A percentile compares a stretch with the other conserved stretches of the same genome.
Evolutionary conservation across 2,329 filamentous ascomycete genomes (phyloP).

Genomic region (Geosmithia morbida): DNA sequence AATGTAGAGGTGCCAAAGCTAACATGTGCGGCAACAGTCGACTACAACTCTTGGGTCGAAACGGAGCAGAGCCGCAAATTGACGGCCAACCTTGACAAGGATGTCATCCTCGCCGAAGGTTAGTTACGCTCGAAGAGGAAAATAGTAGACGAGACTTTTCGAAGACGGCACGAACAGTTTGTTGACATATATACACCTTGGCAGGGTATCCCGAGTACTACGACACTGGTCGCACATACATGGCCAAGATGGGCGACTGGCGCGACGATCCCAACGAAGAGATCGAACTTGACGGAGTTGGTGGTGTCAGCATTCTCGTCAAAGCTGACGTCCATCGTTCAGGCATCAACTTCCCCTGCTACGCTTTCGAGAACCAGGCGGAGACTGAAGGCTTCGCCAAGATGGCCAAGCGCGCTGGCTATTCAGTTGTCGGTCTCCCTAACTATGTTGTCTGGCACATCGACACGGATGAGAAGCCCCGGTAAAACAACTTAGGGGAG

Average conservation of each 20-base stretch:
- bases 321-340: constrained; percentile 96
- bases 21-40: constrained; percentile 40
- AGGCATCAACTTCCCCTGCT: constrained; percentile 94
- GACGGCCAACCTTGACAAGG: constrained; percentile 57
- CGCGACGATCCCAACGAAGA: constrained; percentile 83
- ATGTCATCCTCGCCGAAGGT: constrained; percentile 83
- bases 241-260: constrained; percentile 88
- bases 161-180: too few species aligned
- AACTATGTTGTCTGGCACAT: constrained; percentile 99
- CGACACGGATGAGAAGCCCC: constrained; percentile 87
- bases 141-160: background rate
- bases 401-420: constrained; percentile 94
- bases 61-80: constrained; percentile 72
- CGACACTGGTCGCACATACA: constrained; percentile 77
- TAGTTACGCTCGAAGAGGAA: constrained; percentile 6
- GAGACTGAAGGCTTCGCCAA: constrained; percentile 98
- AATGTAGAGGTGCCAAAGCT: constrained; percentile 1
- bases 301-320: constrained; percentile 92
- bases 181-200: constrained; percentile 7
- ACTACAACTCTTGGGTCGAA: constrained; percentile 99
- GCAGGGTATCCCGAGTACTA: constrained; percentile 75
- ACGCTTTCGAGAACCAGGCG: constrained; percentile 96
- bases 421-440: constrained; percentile 79
- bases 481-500: constrained; percentile 18
- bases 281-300: constrained; percentile 86